Evolutionary conservation across 495 filamentous ascomycete genomes (phyloP).

Genomic region (Eremomyces bilateralis): DNA sequence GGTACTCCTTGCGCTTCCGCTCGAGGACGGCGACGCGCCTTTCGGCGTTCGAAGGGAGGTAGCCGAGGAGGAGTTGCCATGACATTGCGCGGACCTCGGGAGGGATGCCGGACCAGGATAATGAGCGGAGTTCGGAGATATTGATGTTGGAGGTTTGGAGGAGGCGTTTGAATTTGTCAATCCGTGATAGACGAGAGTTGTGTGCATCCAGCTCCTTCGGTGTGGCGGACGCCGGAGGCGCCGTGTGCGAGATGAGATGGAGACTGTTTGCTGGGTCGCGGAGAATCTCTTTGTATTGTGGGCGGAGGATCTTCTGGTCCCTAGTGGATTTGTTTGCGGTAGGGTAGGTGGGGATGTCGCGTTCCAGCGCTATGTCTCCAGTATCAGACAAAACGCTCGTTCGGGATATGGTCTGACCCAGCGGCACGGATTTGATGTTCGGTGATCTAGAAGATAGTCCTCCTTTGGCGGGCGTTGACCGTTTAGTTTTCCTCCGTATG

Average conservation of each 20-base stretch:
- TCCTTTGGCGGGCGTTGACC: slow-evolving; percentile 26
- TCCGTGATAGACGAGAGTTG: slow-evolving; percentile 70
- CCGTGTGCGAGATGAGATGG: slow-evolving; percentile 76
- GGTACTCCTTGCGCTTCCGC: slow-evolving; percentile 86
- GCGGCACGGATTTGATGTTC: slow-evolving; percentile 7
- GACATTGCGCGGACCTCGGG: slow-evolving; percentile 94
- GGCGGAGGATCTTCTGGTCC: slow-evolving; percentile 89
- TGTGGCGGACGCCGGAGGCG: slow-evolving; percentile 49
- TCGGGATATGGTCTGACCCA: slow-evolving; percentile 20
- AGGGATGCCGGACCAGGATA: slow-evolving; percentile 85
- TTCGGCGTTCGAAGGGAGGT: slow-evolving; percentile 86
- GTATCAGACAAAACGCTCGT: slow-evolving; percentile 71
- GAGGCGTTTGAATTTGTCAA: slow-evolving; percentile 96
- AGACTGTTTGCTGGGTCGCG: slow-evolving; percentile 89
- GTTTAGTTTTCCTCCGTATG: slow-evolving; percentile 50
- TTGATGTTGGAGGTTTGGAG: slow-evolving; percentile 80
- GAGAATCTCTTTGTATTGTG: slow-evolving; percentile 92
- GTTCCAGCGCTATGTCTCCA: slow-evolving; percentile 76
- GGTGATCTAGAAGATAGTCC: slow-evolving; percentile 4
- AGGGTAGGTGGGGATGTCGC: slow-evolving; percentile 72
- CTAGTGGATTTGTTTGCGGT: slow-evolving; percentile 58
- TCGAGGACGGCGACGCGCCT: slow-evolving; percentile 76
- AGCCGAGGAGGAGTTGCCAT: slow-evolving; percentile 89
- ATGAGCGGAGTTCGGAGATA: slow-evolving; percentile 54
- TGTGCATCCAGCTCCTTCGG: slow-evolving; percentile 74